phyloP scores from a whole-genome alignment of 805 yeast genomes.

The Sporopachydermia lactativora region DNA sequence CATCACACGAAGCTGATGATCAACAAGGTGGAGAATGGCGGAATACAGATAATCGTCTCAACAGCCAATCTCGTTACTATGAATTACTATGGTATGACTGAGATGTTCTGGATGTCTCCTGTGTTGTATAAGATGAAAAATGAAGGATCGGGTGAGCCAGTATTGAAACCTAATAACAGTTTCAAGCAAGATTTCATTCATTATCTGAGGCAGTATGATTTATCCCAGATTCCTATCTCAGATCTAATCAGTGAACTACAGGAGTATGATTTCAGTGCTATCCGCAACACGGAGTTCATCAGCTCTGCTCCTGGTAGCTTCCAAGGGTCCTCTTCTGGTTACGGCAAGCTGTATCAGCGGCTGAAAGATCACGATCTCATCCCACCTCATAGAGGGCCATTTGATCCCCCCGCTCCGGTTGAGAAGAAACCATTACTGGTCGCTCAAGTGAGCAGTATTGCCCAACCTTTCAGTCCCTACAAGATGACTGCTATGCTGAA shows the following conservation, averaged over 20 bases:
- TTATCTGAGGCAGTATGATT: conserved; percentile 14
- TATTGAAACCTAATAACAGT: conserved; percentile 2
- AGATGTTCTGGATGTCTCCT: conserved; percentile 19
- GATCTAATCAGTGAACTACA: conserved; percentile 9
- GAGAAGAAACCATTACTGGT: conserved; percentile 6
- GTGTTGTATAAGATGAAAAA: conserved; percentile 6
- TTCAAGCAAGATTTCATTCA: conserved; percentile 15
- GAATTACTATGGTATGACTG: conserved; percentile 20
- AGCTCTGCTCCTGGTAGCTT: conserved; percentile 20
- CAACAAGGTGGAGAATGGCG: conserved; percentile 8
- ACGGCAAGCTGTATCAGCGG: conserved; percentile 7
- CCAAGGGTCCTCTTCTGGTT: conserved; percentile 4
- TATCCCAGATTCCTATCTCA: conserved; percentile 4
- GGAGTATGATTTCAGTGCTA: conserved; percentile 14
- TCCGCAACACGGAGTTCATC: conserved; percentile 12
- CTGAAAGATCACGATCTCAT: conserved; percentile 3
- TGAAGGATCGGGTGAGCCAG: not conserved
- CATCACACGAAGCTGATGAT: conserved; percentile 22
- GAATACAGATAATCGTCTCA: conserved; percentile 16
- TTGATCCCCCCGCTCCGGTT: not conserved
- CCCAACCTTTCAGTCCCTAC: conserved; percentile 8
- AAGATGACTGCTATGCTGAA: conserved; percentile 7
- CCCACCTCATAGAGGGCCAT: not conserved
- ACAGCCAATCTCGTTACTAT: conserved; percentile 19
- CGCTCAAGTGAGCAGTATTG: conserved; percentile 17